A percentile compares a stretch with the other conserved stretches of the same genome.
These are phyloP conservation scores for Pseudocercospora eumusae DNA, from an alignment of 2,329 filamentous ascomycete genomes.

Conservation along the genomic window DNA sequence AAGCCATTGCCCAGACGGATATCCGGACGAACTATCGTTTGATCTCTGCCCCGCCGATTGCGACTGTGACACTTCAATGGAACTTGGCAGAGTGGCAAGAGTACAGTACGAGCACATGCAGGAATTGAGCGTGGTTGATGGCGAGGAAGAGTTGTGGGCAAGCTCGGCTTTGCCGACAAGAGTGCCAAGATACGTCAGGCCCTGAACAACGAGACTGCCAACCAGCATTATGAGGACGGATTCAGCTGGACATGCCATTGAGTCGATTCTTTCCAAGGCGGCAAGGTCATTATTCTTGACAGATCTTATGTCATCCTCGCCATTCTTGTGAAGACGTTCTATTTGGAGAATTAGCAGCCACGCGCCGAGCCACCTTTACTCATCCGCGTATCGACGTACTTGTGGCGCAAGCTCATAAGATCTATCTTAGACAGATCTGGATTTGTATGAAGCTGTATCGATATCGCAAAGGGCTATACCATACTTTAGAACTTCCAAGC, in stretches of 20 bases:
- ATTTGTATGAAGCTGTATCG: too few relatives aligned
- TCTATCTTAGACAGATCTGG: not conserved
- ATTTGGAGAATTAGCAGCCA: not conserved
- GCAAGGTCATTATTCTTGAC: not conserved
- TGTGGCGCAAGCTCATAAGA: constrained; percentile 8
- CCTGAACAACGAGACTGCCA: too few relatives aligned
- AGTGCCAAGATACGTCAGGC: not conserved
- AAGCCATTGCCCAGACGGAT: constrained; percentile 13
- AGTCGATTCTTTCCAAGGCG: not conserved
- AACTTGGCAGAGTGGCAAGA: constrained; percentile 3
- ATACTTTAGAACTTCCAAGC: not conserved
- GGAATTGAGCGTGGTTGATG: not conserved
- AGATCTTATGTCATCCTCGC: constrained; percentile 8
- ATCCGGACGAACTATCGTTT: not conserved
- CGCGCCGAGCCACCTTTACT: constrained; percentile 1
- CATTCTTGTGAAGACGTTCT: not conserved
- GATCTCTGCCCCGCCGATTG: not conserved
- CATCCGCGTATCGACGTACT: not conserved
- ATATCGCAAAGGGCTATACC: not conserved
- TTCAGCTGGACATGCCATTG: constrained; percentile 7
- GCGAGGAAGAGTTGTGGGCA: not conserved
- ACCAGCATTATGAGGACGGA: not conserved
- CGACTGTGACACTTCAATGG: not conserved
- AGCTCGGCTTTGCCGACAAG: not conserved
- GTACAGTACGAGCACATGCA: constrained; percentile 1